Base-by-base conservation (phyloP, 192 early-diverging fungal genomes). In the Entomortierella beljakovae region DNA sequence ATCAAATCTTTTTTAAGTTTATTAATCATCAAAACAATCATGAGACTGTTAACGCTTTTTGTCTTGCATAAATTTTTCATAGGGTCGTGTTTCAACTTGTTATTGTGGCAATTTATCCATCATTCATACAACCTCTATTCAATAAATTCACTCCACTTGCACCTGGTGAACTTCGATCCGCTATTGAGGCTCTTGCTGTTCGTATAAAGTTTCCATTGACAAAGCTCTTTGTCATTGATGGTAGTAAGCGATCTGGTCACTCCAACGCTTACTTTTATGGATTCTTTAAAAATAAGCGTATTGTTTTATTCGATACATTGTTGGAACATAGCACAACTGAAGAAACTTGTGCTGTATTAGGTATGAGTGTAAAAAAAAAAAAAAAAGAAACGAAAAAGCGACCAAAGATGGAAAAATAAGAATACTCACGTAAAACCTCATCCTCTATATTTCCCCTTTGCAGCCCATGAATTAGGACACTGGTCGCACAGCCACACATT, bases 241-340 rank as follows among this genome's bases (percentile, higher is more conserved):
- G 96, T 29, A 93, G 91, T 71, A 96, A 93, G 80, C 89, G 96
- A 25, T 94, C 92, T 2, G 82, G 93, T 26, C 97, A 99, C 80
- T 95, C 93, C 57, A 98, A 99, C 75, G 97, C 97, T 1, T 99
- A 99, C 75, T 96, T 99, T 81, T 95, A 92, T 70, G 96, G 97
- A 0, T 95, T 99, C 57, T 95, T 94, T 71, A 94, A 95, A 80
- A 96, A 96, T 86, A 99, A 99, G 86, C 92, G 95, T 46, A 99
- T 99, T 71, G 96, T 99, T 3, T 68, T 99, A 16, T 99, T 83
- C 77, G 97, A 99, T 77, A 99, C 96, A 2, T 85, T 99, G 38
- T 82, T 99, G 61, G 88, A 95, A 9, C 94, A 98, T 50, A 88
- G 87, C 57, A 85, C 84, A 18, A 85, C 88, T 43, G 92, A 96